Percentiles rank a stretch among this genome's conserved stretches.
Conservation (phyloP, 2,329 filamentous ascomycete genomes). For the Aspergillus carbonarius region DNA sequence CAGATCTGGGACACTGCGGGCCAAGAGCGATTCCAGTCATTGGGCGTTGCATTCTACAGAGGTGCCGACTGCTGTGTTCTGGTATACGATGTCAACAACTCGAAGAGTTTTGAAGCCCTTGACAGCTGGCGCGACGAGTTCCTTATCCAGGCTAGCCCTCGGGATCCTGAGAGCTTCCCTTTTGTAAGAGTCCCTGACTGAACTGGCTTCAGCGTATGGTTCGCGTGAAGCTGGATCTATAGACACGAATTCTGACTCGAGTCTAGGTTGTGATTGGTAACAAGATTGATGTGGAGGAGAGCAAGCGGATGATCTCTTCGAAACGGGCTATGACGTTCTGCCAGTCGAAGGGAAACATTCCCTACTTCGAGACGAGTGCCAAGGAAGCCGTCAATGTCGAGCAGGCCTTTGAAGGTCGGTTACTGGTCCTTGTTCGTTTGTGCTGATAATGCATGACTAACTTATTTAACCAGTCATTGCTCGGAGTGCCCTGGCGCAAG, state of each 20-base stretch:
- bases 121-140: constrained; percentile 99
- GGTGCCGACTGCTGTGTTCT: constrained; percentile 97
- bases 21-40: constrained; percentile 94
- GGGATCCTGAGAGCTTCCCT: constrained; percentile 95
- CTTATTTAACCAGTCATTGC: constrained; percentile 71
- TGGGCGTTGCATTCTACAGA: constrained; percentile 96
- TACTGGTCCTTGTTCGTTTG: neutral
- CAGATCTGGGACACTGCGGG: constrained; percentile 98
- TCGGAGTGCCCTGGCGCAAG: constrained; percentile 89
- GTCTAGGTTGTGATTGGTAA: constrained; percentile 87
- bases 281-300: constrained; percentile 98
- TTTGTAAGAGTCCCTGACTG: constrained; percentile 64
- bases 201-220: neutral
- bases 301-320: constrained; percentile 92
- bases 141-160: constrained; percentile 91
- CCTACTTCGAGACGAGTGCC: constrained; percentile 98
- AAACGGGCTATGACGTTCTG: constrained; percentile 98
- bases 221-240: neutral
- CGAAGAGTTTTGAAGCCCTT: constrained; percentile 97
- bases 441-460: constrained; percentile 9
- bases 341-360: constrained; percentile 94
- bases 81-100: constrained; percentile 98
- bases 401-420: constrained; percentile 71
- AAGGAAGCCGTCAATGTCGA: constrained; percentile 99
- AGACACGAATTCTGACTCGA: constrained; percentile 11